A percentile compares a stretch with the other conserved stretches of the same genome.
These are phyloP conservation scores for Gossypium mustelinum DNA, from an alignment of 345 rosid genomes.

Conservation along the genomic window DNA sequence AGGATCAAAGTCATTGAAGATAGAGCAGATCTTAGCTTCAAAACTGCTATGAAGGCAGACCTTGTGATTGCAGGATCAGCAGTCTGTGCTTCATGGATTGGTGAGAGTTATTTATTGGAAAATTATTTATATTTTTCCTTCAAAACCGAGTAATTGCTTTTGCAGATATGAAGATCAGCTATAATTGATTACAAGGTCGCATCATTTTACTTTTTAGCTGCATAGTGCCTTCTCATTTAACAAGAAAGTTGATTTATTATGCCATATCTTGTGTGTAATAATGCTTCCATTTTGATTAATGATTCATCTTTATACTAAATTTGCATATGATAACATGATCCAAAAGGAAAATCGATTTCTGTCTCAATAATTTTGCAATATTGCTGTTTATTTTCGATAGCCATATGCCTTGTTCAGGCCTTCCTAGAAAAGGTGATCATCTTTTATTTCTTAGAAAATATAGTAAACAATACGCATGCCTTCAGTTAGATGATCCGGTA, in stretches of 20 bases:
- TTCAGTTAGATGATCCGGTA: background rate
- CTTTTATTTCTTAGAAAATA: background rate
- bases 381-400: background rate
- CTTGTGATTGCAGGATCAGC: constrained; percentile 97
- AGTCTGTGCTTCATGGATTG: constrained; percentile 95
- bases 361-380: background rate
- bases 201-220: background rate
- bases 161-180: background rate
- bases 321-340: background rate
- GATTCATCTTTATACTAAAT: background rate
- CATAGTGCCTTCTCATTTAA: background rate
- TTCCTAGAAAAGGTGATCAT: background rate
- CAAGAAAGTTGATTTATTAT: background rate
- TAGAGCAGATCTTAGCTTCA: constrained; percentile 84
- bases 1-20: constrained; percentile 90
- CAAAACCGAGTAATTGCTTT: background rate
- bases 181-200: background rate
- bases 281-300: background rate
- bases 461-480: background rate
- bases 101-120: constrained; percentile 32
- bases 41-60: constrained; percentile 93
- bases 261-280: background rate
- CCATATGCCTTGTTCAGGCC: background rate
- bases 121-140: constrained; percentile 5
- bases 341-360: background rate